Conservation (phyloP, 2,329 filamentous ascomycete genomes). For the Diaporthe ampelina region DNA sequence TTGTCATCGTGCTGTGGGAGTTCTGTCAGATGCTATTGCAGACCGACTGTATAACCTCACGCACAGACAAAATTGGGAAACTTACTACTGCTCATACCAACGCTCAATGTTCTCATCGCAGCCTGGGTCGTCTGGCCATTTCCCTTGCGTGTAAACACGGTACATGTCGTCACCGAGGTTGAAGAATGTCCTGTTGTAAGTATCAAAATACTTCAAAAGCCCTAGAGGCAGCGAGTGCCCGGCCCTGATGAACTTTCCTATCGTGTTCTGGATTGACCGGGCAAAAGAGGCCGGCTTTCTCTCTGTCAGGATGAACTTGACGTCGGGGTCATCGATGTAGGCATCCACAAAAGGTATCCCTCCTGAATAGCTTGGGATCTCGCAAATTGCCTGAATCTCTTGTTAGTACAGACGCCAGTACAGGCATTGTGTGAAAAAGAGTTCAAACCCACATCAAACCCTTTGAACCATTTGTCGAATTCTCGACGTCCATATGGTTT, state of each 20-base stretch:
- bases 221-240: background rate
- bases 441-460: background rate
- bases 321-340: slow-evolving; percentile 1
- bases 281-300: background rate
- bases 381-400: background rate
- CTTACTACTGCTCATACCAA: slow-evolving; percentile 25
- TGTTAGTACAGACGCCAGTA: too few species aligned
- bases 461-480: slow-evolving; percentile 18
- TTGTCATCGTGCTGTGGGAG: background rate
- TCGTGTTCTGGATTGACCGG: background rate
- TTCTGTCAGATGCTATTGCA: background rate
- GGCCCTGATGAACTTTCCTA: background rate
- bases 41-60: too few species aligned
- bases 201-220: background rate
- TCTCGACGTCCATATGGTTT: slow-evolving; percentile 6
- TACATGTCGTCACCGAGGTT: background rate
- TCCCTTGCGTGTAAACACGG: background rate
- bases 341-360: background rate
- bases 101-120: background rate
- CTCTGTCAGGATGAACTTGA: slow-evolving; percentile 11
- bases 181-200: background rate
- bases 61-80: background rate
- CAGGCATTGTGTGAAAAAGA: too few species aligned
- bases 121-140: background rate
- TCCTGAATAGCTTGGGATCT: slow-evolving; percentile 15